These are phyloP conservation scores for Blastobotrys illinoisensis DNA, from an alignment of 1,139 yeast species.

Conservation along the genomic window DNA sequence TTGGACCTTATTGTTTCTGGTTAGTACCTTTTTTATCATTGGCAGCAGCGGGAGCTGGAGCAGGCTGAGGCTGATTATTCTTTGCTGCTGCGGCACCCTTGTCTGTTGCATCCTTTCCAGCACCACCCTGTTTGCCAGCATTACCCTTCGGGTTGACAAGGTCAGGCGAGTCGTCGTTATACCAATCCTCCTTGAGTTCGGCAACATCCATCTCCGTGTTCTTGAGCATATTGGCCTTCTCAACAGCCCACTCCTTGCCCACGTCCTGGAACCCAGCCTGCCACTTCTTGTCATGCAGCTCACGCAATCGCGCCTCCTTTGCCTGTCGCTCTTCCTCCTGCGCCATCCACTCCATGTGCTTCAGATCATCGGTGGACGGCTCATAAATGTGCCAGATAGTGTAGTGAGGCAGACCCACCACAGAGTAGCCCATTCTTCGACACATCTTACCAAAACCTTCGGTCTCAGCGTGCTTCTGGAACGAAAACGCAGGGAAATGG, in stretches of 20 bases:
- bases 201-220: constrained; percentile 54
- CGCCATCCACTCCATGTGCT: constrained; percentile 97
- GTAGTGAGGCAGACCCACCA: constrained; percentile 81
- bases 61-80: constrained; percentile 2
- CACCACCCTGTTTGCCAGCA: background rate
- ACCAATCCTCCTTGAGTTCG: constrained; percentile 20
- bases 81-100: constrained; percentile 1
- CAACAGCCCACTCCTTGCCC: constrained; percentile 60
- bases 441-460: constrained; percentile 89
- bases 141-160: constrained; percentile 2
- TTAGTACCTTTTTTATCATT: constrained; percentile 1
- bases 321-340: constrained; percentile 74
- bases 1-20: background rate
- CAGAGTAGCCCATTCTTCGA: constrained; percentile 73
- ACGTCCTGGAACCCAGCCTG: constrained; percentile 72
- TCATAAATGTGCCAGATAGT: constrained; percentile 92
- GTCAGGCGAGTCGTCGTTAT: constrained; percentile 12
- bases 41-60: background rate
- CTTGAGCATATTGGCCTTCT: constrained; percentile 60
- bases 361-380: constrained; percentile 78
- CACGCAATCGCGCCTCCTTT: constrained; percentile 60
- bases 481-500: constrained; percentile 86
- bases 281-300: constrained; percentile 72
- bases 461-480: constrained; percentile 88
- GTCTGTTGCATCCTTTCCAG: background rate